phyloP scores from a whole-genome alignment of 495 filamentous ascomycete species.

The Tirmania nivea region DNA sequence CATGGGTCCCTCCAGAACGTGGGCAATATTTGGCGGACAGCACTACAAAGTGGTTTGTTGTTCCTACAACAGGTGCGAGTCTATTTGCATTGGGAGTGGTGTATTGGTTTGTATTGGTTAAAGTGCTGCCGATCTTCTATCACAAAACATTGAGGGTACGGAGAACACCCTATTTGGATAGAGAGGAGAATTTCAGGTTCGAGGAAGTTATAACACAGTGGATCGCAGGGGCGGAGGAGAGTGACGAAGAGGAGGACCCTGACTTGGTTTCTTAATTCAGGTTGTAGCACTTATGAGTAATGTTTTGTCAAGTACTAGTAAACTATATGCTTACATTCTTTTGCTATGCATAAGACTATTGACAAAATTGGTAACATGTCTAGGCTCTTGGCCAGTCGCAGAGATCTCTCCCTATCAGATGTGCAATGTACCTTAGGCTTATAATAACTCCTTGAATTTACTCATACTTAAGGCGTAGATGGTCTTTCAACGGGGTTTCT shows the following conservation, averaged over 20 bases:
- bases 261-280: background rate
- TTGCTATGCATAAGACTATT: no score
- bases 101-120: conserved; percentile 11
- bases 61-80: conserved; percentile 3
- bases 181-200: background rate
- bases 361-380: no score
- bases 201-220: background rate
- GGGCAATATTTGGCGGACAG: background rate
- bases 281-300: no score
- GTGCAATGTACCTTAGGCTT: no score
- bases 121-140: background rate
- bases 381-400: no score
- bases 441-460: no score
- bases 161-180: background rate
- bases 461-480: no score
- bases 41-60: background rate
- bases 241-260: background rate
- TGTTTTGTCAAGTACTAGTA: no score
- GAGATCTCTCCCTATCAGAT: no score
- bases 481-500: no score
- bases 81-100: conserved; percentile 6
- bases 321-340: no score
- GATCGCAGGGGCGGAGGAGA: background rate
- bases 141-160: background rate
- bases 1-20: conserved; percentile 7